These are phyloP conservation scores for Suillus alpinus DNA, from an alignment of 768 basidiomycete genomes.

Conservation along the genomic window DNA sequence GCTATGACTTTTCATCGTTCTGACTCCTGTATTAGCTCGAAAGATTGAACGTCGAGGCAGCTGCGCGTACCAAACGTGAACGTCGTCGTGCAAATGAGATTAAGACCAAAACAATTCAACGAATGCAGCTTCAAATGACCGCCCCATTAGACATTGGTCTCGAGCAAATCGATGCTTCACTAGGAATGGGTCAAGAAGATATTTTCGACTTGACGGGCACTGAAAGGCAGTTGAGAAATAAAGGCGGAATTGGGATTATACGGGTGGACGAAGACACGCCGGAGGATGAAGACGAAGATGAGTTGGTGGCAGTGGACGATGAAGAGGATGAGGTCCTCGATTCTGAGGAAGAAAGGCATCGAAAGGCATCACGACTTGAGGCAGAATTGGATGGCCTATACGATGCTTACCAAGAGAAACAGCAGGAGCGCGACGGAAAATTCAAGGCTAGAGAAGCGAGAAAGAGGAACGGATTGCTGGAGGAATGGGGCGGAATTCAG, in stretches of 20 bases:
- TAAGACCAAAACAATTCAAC: constrained; percentile 82
- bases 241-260: constrained; percentile 37
- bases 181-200: constrained; percentile 78
- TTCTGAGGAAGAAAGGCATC: constrained; percentile 69
- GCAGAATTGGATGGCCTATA: constrained; percentile 88
- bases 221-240: constrained; percentile 44
- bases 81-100: constrained; percentile 85
- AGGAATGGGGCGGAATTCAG: constrained; percentile 80
- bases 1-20: constrained; percentile 8
- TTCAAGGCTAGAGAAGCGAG: constrained; percentile 80
- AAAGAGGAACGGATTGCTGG: constrained; percentile 66
- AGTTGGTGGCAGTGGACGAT: constrained; percentile 21
- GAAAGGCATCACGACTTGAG: constrained; percentile 64
- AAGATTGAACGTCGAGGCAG: constrained; percentile 74
- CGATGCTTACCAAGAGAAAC: constrained; percentile 75
- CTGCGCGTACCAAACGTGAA: constrained; percentile 72
- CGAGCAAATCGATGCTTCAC: constrained; percentile 73
- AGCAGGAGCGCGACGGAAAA: constrained; percentile 84
- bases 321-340: constrained; percentile 48
- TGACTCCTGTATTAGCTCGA: constrained; percentile 56
- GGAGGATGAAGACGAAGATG: constrained; percentile 42
- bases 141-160: constrained; percentile 96
- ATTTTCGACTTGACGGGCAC: constrained; percentile 80
- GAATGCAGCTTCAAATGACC: constrained; percentile 97
- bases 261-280: constrained; percentile 42